Evolutionary conservation across 2,329 filamentous ascomycete species (phyloP).

Genomic region (Scedosporium dehoogii): DNA sequence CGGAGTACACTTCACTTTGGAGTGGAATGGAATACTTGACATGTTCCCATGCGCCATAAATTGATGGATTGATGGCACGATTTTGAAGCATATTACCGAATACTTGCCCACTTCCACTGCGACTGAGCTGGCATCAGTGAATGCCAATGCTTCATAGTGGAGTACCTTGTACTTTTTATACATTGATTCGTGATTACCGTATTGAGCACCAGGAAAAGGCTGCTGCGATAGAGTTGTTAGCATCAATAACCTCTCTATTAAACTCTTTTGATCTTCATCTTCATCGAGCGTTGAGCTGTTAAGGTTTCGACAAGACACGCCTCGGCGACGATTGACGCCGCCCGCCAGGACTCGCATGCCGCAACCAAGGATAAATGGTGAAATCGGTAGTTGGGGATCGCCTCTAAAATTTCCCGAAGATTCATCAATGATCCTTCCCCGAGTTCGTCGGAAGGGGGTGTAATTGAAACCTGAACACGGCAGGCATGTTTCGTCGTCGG

Average conservation of each 20-base stretch:
- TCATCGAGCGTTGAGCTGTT: background rate
- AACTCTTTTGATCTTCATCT: background rate
- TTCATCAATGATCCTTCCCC: background rate
- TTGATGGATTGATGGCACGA: background rate
- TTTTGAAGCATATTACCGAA: background rate
- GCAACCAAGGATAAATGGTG: background rate
- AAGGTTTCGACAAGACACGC: background rate
- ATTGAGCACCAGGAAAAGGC: no score
- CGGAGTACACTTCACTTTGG: no score
- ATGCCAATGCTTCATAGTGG: background rate
- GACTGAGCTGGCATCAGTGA: background rate
- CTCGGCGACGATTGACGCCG: background rate
- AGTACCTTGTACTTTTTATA: background rate
- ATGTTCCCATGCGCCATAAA: no score
- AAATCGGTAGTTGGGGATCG: background rate
- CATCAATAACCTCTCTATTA: no score
- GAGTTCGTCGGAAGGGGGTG: background rate
- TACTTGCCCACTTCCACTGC: background rate
- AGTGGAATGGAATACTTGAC: background rate
- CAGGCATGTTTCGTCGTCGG: slow-evolving; percentile 2
- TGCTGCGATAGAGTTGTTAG: no score
- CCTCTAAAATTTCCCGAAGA: background rate
- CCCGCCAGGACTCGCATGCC: background rate
- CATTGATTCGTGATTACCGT: no score
- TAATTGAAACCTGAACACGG: slow-evolving; percentile 5